These are phyloP conservation scores for Mycosphaerella sp. DNA, from an alignment of 2,329 filamentous ascomycete genomes.

Conservation along the genomic window DNA sequence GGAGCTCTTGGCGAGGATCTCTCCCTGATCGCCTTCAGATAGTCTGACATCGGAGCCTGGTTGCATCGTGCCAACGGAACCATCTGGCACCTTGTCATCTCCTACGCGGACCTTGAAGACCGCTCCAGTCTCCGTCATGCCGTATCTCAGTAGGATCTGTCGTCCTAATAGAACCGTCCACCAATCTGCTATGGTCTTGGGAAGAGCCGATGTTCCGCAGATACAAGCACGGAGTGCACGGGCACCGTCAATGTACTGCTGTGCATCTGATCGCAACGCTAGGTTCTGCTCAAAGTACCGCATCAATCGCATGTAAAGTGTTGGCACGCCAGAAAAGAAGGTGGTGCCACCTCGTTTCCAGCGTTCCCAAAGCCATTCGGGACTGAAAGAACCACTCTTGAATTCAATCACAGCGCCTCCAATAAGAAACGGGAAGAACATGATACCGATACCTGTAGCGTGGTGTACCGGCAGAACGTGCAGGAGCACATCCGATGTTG, in stretches of 20 bases:
- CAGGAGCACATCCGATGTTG: slow-evolving; percentile 40
- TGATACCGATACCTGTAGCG: slow-evolving; percentile 47
- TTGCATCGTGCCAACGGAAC: slow-evolving; percentile 43
- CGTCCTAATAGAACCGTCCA: slow-evolving; percentile 43
- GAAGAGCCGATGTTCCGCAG: slow-evolving; percentile 45
- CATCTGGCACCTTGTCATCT: slow-evolving; percentile 37
- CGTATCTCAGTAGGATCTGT: slow-evolving; percentile 44
- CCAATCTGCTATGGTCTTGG: slow-evolving; percentile 46
- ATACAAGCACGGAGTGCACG: slow-evolving; percentile 38
- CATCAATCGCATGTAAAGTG: slow-evolving; percentile 46
- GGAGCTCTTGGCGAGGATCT: slow-evolving; percentile 39
- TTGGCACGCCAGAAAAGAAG: slow-evolving; percentile 49
- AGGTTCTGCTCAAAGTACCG: slow-evolving; percentile 40
- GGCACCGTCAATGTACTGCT: slow-evolving; percentile 41
- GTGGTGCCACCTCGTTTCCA: slow-evolving; percentile 39
- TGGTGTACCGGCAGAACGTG: slow-evolving; percentile 48
- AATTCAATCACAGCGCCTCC: slow-evolving; percentile 45
- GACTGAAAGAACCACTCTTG: slow-evolving; percentile 39
- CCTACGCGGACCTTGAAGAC: slow-evolving; percentile 42
- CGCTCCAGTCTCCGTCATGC: slow-evolving; percentile 48
- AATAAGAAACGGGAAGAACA: slow-evolving; percentile 43
- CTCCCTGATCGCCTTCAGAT: slow-evolving; percentile 43
- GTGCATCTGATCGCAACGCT: slow-evolving; percentile 26
- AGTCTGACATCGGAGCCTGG: slow-evolving; percentile 44
- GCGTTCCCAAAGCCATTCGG: slow-evolving; percentile 41